phyloP scores from a whole-genome alignment of 139 green algal species.

The Micractinium conductrix region DNA sequence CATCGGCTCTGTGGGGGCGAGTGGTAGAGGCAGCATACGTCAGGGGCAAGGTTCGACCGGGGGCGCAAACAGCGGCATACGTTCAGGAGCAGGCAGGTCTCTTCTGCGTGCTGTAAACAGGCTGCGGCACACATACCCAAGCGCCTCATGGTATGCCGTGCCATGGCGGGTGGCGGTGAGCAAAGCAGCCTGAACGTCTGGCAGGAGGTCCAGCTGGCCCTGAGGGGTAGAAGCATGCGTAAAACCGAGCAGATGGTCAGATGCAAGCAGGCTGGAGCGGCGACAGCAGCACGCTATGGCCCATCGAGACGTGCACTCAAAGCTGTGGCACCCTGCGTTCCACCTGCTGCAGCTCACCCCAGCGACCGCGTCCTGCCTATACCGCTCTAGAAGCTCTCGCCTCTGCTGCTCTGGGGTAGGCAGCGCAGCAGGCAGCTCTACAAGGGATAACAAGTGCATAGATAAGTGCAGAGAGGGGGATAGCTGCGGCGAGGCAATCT shows the following conservation, averaged over 20 bases:
- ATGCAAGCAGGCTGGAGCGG: too few relatives aligned
- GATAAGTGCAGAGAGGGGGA: too few relatives aligned
- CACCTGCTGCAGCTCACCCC: not conserved
- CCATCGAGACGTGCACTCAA: too few relatives aligned
- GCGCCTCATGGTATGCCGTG: not conserved
- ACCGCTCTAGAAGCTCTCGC: not conserved
- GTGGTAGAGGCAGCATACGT: not conserved
- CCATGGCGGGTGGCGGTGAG: not conserved
- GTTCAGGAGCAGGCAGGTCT: not conserved
- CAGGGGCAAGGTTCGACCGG: not conserved
- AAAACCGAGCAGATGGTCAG: too few relatives aligned
- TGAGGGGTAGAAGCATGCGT: too few relatives aligned
- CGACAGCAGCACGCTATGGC: too few relatives aligned
- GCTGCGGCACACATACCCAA: too few relatives aligned
- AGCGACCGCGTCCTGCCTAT: not conserved
- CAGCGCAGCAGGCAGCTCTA: constrained; percentile 1
- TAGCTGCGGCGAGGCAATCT: too few relatives aligned
- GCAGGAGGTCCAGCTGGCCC: not conserved
- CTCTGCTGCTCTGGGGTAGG: not conserved
- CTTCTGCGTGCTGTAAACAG: too few relatives aligned
- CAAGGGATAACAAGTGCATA: too few relatives aligned
- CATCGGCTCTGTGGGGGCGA: not conserved
- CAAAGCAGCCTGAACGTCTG: not conserved
- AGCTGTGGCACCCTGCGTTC: too few relatives aligned
- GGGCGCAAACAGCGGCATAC: not conserved